These are phyloP conservation scores for Teratosphaeria gauchensis DNA, from an alignment of 2,329 filamentous ascomycete species.

Conservation along the genomic window DNA sequence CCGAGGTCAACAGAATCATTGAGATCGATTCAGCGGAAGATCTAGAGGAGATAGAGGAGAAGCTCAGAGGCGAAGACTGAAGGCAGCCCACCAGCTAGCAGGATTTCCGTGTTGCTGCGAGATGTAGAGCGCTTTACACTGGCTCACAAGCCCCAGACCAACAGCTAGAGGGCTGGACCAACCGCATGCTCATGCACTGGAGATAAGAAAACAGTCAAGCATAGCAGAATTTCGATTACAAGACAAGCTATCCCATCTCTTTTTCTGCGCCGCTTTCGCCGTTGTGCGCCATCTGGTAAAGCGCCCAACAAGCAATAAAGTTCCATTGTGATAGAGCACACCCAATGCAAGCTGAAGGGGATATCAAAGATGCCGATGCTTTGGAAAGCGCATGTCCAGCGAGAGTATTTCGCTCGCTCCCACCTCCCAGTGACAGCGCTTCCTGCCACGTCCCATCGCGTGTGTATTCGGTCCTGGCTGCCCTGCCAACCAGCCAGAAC, in stretches of 20 bases:
- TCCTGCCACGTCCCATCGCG: neutral
- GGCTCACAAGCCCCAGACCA: neutral
- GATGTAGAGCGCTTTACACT: neutral
- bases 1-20: slow-evolving; percentile 78
- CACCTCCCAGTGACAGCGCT: neutral
- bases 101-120: too few species aligned
- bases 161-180: neutral
- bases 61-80: slow-evolving; percentile 40
- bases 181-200: too few species aligned
- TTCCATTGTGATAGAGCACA: neutral
- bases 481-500: neutral
- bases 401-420: neutral
- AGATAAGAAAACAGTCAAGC: neutral
- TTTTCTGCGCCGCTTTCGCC: neutral
- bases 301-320: neutral
- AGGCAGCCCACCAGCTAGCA: neutral
- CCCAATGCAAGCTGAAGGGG: slow-evolving; percentile 1
- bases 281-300: neutral
- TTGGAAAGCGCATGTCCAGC: neutral
- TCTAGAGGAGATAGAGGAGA: slow-evolving; percentile 67
- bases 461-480: neutral
- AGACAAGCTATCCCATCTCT: neutral
- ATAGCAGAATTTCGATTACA: neutral
- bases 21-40: slow-evolving; percentile 77
- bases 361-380: slow-evolving; percentile 1